Evolutionary conservation across 108 stramenopile genomes (phyloP).

Genomic region (Nitzschia sp.): DNA sequence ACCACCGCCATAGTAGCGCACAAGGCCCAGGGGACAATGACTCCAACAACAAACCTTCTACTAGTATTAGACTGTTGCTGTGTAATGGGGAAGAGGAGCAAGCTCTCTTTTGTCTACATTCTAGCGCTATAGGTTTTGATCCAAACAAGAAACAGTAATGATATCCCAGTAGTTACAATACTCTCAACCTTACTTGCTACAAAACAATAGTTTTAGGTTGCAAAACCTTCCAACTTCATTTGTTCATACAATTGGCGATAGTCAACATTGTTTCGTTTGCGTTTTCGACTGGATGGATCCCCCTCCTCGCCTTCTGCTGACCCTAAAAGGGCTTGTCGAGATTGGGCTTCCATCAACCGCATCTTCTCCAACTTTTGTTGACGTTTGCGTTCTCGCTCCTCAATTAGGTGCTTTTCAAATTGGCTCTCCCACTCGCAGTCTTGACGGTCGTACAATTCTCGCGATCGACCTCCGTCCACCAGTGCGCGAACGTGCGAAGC

Average conservation of each 20-base stretch:
- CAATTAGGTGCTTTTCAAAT: conserved; percentile 78
- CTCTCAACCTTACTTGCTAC: neutral
- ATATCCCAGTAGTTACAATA: neutral
- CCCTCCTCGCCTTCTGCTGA: conserved; percentile 36
- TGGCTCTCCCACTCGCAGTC: conserved; percentile 85
- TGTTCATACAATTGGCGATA: conserved; percentile 79
- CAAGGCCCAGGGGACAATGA: too few relatives aligned
- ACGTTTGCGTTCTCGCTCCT: conserved; percentile 82
- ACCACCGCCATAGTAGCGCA: too few relatives aligned
- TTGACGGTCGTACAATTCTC: conserved; percentile 67
- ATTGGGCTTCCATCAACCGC: conserved; percentile 30
- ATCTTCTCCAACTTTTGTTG: conserved; percentile 73
- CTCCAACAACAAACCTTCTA: too few relatives aligned
- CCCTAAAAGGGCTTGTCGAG: conserved; percentile 21
- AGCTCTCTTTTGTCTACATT: too few relatives aligned
- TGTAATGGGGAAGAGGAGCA: too few relatives aligned
- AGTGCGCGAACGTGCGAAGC: conserved; percentile 83
- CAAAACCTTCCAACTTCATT: conserved; percentile 80
- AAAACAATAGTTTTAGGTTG: conserved; percentile 11
- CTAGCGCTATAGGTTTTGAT: too few relatives aligned
- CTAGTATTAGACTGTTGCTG: too few relatives aligned
- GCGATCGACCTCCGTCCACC: conserved; percentile 78
- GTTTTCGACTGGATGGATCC: conserved; percentile 58
- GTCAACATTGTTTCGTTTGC: conserved; percentile 79
- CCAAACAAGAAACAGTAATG: too few relatives aligned